These are phyloP conservation scores for Phaffia tasmanica DNA, from an alignment of 768 basidiomycete genomes.

Conservation along the genomic window DNA sequence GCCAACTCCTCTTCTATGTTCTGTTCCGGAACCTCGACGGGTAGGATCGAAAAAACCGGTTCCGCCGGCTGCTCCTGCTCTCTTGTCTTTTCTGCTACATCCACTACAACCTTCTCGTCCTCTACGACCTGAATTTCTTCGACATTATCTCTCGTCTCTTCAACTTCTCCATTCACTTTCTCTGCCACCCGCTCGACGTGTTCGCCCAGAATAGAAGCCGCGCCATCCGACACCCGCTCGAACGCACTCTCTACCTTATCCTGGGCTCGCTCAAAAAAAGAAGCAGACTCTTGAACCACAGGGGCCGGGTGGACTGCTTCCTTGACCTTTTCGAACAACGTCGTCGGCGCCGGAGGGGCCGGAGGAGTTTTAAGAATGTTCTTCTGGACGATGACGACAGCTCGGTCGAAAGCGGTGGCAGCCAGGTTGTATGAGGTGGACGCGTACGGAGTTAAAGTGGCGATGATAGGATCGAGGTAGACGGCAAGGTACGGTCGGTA, in stretches of 20 bases:
- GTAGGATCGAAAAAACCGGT: not conserved
- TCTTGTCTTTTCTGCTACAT: not conserved
- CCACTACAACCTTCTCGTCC: not conserved
- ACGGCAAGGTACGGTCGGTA: conserved; percentile 21
- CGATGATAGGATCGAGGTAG: conserved; percentile 18
- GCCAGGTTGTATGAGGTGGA: not conserved
- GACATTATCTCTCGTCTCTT: not conserved
- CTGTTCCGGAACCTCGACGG: not conserved
- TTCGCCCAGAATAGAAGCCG: not conserved
- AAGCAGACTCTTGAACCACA: too few species aligned
- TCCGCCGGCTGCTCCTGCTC: conserved; percentile 1
- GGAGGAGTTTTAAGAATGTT: conserved; percentile 3
- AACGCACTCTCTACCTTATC: conserved; percentile 3
- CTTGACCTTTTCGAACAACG: conserved; percentile 16
- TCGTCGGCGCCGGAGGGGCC: not conserved
- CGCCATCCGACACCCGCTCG: not conserved
- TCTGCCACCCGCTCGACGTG: not conserved
- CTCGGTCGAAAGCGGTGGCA: not conserved
- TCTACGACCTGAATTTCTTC: not conserved
- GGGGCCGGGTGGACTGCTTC: not conserved
- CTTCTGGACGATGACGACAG: not conserved
- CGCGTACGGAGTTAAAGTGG: not conserved
- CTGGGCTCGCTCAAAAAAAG: too few species aligned
- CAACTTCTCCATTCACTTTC: not conserved
- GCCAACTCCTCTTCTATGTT: not conserved